Evolutionary conservation across 2,329 filamentous ascomycete species (phyloP).

Genomic region (Claviceps sp.): DNA sequence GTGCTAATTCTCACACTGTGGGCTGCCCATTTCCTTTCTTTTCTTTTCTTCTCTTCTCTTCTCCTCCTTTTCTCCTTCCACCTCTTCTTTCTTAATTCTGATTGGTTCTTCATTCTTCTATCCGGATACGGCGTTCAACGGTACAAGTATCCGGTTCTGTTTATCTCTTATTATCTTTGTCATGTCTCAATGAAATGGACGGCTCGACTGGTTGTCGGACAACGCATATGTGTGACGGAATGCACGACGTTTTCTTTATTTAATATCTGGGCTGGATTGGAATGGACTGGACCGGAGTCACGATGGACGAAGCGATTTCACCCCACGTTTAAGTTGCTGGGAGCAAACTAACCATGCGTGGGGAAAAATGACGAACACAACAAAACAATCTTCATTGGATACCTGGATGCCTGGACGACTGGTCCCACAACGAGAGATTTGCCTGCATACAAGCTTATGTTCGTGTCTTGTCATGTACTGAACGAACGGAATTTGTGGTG

Average conservation of each 20-base stretch:
- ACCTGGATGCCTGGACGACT: not conserved
- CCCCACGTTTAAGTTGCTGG: not conserved
- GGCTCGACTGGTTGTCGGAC: not conserved
- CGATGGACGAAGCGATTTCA: not conserved
- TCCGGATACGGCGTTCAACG: slow-evolving; percentile 12
- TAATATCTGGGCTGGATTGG: not conserved
- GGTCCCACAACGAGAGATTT: not conserved
- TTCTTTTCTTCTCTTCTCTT: not conserved
- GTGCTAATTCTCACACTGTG: slow-evolving; percentile 2
- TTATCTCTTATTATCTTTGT: slow-evolving; percentile 5
- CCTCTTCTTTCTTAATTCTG: not conserved
- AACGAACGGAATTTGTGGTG: not conserved
- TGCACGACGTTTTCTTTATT: not conserved
- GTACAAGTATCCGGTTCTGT: slow-evolving; percentile 9
- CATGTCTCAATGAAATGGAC: slow-evolving; percentile 3
- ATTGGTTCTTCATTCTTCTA: slow-evolving; percentile 1
- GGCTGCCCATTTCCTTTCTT: not conserved
- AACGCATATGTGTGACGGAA: slow-evolving; percentile 1
- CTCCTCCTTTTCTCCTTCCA: slow-evolving; percentile 1
- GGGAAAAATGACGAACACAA: not conserved
- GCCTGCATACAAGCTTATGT: not conserved
- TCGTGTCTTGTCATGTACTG: not conserved
- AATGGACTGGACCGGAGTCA: too few species aligned
- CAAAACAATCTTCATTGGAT: not conserved
- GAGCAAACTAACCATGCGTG: not conserved